A percentile compares a stretch with the other conserved stretches of the same genome.
These are phyloP conservation scores for Emmonsiellopsis sp. DNA, from an alignment of 2,329 filamentous ascomycete genomes.

Conservation along the genomic window DNA sequence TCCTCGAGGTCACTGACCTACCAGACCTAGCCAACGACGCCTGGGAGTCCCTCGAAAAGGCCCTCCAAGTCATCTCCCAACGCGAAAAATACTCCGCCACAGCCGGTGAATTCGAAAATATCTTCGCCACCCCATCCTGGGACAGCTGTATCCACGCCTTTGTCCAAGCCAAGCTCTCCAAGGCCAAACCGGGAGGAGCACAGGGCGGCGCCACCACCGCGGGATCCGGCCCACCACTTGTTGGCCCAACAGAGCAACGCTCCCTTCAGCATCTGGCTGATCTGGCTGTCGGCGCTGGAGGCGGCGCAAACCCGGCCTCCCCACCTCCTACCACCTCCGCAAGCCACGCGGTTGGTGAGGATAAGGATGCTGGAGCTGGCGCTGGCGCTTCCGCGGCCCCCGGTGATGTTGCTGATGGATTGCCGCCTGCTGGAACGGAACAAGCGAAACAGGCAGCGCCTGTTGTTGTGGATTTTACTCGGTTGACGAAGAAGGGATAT, in stretches of 20 bases:
- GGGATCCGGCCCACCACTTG: slow-evolving; percentile 22
- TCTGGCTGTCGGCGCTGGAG: slow-evolving; percentile 35
- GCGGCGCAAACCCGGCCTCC: slow-evolving; percentile 16
- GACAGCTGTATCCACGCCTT: slow-evolving; percentile 32
- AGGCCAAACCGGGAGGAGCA: slow-evolving; percentile 23
- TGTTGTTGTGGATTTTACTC: slow-evolving; percentile 22
- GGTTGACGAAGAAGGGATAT: slow-evolving; percentile 34
- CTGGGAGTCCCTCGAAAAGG: slow-evolving; percentile 39
- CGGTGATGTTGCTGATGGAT: slow-evolving; percentile 1
- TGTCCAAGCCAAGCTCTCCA: slow-evolving; percentile 29
- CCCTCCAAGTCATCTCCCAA: slow-evolving; percentile 41
- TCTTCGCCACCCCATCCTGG: slow-evolving; percentile 32
- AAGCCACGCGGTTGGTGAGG: slow-evolving; percentile 5
- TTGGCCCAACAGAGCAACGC: slow-evolving; percentile 35
- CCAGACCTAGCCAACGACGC: slow-evolving; percentile 30
- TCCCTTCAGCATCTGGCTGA: slow-evolving; percentile 37
- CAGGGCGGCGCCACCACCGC: slow-evolving; percentile 13
- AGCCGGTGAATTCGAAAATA: slow-evolving; percentile 27
- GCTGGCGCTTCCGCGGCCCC: neutral
- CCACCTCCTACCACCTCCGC: slow-evolving; percentile 6
- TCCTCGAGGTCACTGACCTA: slow-evolving; percentile 34
- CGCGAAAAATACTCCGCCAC: slow-evolving; percentile 28
- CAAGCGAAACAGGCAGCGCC: neutral
- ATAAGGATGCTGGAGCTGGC: slow-evolving; percentile 5
- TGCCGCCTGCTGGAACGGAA: neutral